Conservation (phyloP, 2,329 filamentous ascomycete genomes). For the Allantophomopsis lycopodina region DNA sequence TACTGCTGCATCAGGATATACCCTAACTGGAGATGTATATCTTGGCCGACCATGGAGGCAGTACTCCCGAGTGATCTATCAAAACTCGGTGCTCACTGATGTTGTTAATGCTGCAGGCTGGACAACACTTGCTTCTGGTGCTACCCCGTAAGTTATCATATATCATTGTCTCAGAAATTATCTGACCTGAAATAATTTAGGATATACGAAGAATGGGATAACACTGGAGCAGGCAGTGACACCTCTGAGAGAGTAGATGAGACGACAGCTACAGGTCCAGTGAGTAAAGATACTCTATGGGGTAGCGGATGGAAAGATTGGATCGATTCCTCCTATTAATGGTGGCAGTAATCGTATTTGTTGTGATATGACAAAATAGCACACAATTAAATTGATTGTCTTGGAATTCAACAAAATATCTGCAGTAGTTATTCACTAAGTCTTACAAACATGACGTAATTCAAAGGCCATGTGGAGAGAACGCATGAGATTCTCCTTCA, state of each 20-base stretch:
- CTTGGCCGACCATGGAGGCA: constrained; percentile 36
- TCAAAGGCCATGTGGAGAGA: too few species aligned
- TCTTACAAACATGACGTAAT: too few species aligned
- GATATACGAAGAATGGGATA: constrained; percentile 4
- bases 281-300: too few species aligned
- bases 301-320: too few species aligned
- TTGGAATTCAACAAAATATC: too few species aligned
- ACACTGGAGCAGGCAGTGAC: constrained; percentile 3
- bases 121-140: constrained; percentile 13
- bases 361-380: too few species aligned
- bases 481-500: too few species aligned
- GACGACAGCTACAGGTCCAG: constrained; percentile 1
- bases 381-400: too few species aligned
- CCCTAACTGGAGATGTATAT: constrained; percentile 24
- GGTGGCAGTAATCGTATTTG: neutral
- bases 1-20: constrained; percentile 2
- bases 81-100: constrained; percentile 27
- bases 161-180: too few species aligned
- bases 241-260: constrained; percentile 1
- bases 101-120: constrained; percentile 36
- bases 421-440: too few species aligned
- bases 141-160: too few species aligned
- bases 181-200: constrained; percentile 1
- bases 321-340: neutral
- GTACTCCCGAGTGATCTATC: constrained; percentile 32